A percentile compares a stretch with the other conserved stretches of the same genome.
Conservation (phyloP, 352 stramenopile genomes). For the Globisporangium acanthophoron region DNA sequence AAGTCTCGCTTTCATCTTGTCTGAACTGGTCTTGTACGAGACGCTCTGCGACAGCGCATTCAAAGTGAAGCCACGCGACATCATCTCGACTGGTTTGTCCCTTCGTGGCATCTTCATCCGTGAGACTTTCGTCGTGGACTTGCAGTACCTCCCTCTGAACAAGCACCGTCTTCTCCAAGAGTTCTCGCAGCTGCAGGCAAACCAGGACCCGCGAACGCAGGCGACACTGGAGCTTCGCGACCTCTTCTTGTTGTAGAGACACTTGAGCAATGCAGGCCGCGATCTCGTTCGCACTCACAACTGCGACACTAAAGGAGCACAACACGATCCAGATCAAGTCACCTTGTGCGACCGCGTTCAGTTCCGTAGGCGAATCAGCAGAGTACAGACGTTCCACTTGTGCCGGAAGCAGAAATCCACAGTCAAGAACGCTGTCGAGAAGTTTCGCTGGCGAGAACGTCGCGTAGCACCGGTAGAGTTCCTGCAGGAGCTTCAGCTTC, state of each 20-base stretch:
- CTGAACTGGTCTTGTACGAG: conserved; percentile 27
- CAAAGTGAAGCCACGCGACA: conserved; percentile 25
- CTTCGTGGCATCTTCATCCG: neutral
- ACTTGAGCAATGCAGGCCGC: neutral
- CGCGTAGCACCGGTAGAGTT: conserved; percentile 43
- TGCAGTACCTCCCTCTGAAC: conserved; percentile 21
- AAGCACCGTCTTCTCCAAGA: conserved; percentile 29
- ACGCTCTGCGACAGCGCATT: conserved; percentile 27
- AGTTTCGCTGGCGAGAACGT: conserved; percentile 25
- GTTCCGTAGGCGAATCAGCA: conserved; percentile 4
- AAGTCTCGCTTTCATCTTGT: conserved; percentile 22
- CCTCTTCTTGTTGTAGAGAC: neutral
- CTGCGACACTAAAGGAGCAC: conserved; percentile 38
- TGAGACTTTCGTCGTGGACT: neutral
- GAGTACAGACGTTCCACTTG: conserved; percentile 13
- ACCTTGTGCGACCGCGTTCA: conserved; percentile 15
- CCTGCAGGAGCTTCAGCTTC: conserved; percentile 40
- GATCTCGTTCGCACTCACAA: conserved; percentile 21
- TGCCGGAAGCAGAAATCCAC: conserved; percentile 38
- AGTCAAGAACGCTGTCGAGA: conserved; percentile 33
- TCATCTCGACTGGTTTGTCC: conserved; percentile 7
- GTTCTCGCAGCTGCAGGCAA: conserved; percentile 43
- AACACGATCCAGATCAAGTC: conserved; percentile 48
- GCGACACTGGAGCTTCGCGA: conserved; percentile 8
- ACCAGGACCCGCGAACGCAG: conserved; percentile 25